These are phyloP conservation scores for Trametes pubescens DNA, from an alignment of 1,284 basidiomycete species.

Conservation along the genomic window DNA sequence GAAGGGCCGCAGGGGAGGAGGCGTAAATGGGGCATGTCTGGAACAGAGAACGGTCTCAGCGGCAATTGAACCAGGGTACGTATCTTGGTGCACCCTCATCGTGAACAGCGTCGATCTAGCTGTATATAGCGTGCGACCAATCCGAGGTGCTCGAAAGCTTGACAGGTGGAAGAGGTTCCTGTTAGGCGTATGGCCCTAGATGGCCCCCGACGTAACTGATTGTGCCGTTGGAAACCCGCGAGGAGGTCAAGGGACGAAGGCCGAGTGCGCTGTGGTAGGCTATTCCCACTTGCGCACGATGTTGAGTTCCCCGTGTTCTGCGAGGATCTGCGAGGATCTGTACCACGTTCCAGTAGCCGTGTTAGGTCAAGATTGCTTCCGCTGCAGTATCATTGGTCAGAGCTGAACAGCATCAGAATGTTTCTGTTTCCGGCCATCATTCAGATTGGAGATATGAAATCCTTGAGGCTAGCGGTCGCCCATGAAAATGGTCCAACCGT, in stretches of 20 bases:
- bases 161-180: constrained; percentile 7
- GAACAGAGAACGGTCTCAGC: constrained; percentile 17
- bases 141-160: constrained; percentile 1
- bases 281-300: constrained; percentile 6
- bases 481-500: neutral
- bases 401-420: constrained; percentile 12
- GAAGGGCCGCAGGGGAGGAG: constrained; percentile 8
- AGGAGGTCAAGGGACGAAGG: neutral
- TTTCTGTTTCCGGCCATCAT: constrained; percentile 2
- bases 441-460: neutral
- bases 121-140: constrained; percentile 5
- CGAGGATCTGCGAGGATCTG: neutral
- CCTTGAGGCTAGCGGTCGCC: constrained; percentile 6
- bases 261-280: neutral
- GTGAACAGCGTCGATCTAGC: constrained; percentile 17
- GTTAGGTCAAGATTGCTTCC: constrained; percentile 19
- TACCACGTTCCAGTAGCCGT: neutral
- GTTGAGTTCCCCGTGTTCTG: neutral
- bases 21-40: constrained; percentile 22
- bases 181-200: neutral
- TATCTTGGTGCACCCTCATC: constrained; percentile 14
- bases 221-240: neutral
- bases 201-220: constrained; percentile 14
- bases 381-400: constrained; percentile 3
- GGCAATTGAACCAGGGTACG: constrained; percentile 13